Evolutionary conservation across 257 asterid species (phyloP).

Genomic region (Lycium ferocissimum): DNA sequence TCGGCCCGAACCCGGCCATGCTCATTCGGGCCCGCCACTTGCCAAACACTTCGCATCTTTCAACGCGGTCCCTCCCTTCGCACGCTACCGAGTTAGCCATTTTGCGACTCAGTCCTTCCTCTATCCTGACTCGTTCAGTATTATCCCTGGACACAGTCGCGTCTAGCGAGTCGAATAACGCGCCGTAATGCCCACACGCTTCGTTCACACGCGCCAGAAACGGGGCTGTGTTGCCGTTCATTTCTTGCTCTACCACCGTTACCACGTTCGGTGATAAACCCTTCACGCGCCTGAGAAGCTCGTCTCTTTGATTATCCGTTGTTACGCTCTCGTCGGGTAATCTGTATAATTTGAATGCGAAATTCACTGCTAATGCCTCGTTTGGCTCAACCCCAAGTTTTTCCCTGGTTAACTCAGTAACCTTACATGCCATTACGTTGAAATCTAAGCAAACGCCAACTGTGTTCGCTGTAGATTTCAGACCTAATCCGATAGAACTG

Average conservation of each 20-base stretch:
- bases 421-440: slow-evolving; percentile 33
- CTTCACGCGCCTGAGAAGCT: slow-evolving; percentile 79
- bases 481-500: slow-evolving; percentile 44
- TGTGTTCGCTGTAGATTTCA: slow-evolving; percentile 49
- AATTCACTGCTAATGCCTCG: slow-evolving; percentile 73
- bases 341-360: slow-evolving; percentile 67
- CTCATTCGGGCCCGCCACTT: slow-evolving; percentile 90
- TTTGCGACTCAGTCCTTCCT: slow-evolving; percentile 77
- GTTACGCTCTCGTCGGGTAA: slow-evolving; percentile 93
- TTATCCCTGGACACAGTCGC: slow-evolving; percentile 53
- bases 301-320: slow-evolving; percentile 75
- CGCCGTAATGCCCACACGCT: slow-evolving; percentile 62
- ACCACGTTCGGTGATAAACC: slow-evolving; percentile 65
- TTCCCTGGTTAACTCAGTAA: slow-evolving; percentile 48
- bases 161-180: slow-evolving; percentile 74
- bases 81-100: slow-evolving; percentile 87
- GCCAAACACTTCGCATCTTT: slow-evolving; percentile 84
- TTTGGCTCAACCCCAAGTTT: slow-evolving; percentile 48
- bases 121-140: slow-evolving; percentile 64
- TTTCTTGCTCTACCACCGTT: slow-evolving; percentile 82
- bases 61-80: slow-evolving; percentile 88
- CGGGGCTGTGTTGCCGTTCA: slow-evolving; percentile 77
- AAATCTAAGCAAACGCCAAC: slow-evolving; percentile 57
- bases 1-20: slow-evolving; percentile 77
- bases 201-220: slow-evolving; percentile 72